Percentiles rank a stretch among this genome's conserved stretches.
These are phyloP conservation scores for Stephanodiscus minutulus DNA, from an alignment of 108 stramenopile species.

Conservation along the genomic window DNA sequence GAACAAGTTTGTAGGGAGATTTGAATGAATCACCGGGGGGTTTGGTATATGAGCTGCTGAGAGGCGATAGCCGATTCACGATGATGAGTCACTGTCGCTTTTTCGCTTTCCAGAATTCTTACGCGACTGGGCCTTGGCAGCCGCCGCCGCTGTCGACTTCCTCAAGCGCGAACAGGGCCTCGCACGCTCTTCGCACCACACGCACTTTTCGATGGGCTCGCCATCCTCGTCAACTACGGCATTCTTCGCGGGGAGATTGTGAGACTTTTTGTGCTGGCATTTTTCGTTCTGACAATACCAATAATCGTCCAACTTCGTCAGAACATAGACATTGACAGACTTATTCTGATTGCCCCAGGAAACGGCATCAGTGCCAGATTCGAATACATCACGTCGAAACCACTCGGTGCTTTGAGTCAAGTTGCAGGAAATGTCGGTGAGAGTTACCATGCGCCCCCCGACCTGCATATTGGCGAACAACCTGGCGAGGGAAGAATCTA, in stretches of 20 bases:
- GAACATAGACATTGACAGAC: background rate
- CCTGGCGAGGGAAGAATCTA: slow-evolving; percentile 23
- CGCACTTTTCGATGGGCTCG: background rate
- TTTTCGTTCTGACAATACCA: slow-evolving; percentile 1
- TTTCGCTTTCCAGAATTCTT: background rate
- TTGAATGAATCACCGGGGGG: no score
- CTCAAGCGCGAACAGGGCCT: background rate
- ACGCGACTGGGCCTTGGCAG: background rate
- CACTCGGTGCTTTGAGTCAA: slow-evolving; percentile 17
- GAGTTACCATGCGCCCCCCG: slow-evolving; percentile 30
- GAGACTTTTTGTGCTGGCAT: background rate
- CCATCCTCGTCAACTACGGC: background rate
- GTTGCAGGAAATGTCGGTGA: slow-evolving; percentile 14
- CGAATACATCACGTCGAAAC: slow-evolving; percentile 20
- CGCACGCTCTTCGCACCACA: background rate
- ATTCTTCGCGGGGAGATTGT: background rate
- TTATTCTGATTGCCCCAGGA: slow-evolving; percentile 9
- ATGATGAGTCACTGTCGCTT: background rate
- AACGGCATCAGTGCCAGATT: slow-evolving; percentile 8
- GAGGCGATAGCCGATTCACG: no score
- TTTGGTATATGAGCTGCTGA: no score
- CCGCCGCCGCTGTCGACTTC: background rate
- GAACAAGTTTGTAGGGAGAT: no score
- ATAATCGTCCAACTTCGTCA: background rate
- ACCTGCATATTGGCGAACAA: slow-evolving; percentile 34